Evolutionary conservation across 1,284 basidiomycete genomes (phyloP), one percentile per base, ranked within the genome.

Genomic region (Rhodotorula sp.): DNA sequence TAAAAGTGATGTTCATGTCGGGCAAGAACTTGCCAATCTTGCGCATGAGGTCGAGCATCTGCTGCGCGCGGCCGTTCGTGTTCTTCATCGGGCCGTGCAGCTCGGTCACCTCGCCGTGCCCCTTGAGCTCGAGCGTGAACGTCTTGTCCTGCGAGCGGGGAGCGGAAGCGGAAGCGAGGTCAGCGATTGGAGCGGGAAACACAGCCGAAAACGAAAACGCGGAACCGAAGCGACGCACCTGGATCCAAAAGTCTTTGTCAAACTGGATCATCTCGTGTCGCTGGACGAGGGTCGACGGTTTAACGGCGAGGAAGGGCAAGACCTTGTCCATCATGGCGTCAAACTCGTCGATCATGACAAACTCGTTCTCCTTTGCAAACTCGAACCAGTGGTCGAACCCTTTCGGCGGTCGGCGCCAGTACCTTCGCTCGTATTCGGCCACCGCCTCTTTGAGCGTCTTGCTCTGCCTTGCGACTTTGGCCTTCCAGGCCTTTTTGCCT

Each of bases 341-440:
- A 63, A 78, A 79, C 63, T 79, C 79, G 72, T 79, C 79, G 3
- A 68, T 49, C 65, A 78, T 59, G 23, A 73, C 71, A 23, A 78
- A 72, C 31, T 73, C 62, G 68, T 78, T 52, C 46, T 70, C 67
- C 23, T 62, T 66, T 12, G 73, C 76, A 48, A 26, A 49, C 18
- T 58, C 62, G 46, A 51, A 78, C 78, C 79, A 79, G 3, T 65
- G 39, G 20, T 72, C 73, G 54, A 79, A 79, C 39, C 79, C 79
- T 26, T 64, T 68, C 0, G 78, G 78, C 23, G 78, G 78, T 0
- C 59, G 60, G 16, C 74, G 67, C 26, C 64, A 64, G 58, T 79
- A 77, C n/a, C 78, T 29, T 48, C 74, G 64, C 58, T 65, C 58
- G 65, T 79, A 79, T 70, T 79, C 78, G 10, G 26, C 48, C 31